A percentile compares a stretch with the other conserved stretches of the same genome.
Conservation (phyloP, 768 basidiomycete genomes). For the Suillus alpinus region DNA sequence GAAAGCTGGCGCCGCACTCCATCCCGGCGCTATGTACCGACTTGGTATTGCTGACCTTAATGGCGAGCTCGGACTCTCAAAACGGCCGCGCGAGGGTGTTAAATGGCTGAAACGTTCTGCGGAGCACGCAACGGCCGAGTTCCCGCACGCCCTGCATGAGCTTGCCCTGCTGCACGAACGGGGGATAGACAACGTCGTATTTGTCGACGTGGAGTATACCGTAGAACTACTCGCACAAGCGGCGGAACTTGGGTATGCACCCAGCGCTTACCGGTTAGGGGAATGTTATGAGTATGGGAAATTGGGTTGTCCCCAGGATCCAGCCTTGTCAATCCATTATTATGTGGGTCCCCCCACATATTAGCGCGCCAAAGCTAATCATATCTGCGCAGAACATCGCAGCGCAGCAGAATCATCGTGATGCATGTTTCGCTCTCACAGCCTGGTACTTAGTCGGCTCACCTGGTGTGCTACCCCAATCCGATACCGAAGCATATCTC, state of each 20-base stretch:
- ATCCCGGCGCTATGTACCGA: constrained; percentile 95
- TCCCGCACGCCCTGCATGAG: constrained; percentile 95
- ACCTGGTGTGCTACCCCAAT: constrained; percentile 95
- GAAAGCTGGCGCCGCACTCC: constrained; percentile 87
- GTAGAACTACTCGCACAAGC: constrained; percentile 93
- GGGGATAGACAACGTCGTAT: constrained; percentile 98
- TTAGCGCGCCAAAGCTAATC: neutral
- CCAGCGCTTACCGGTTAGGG: constrained; percentile 91
- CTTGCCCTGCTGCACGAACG: constrained; percentile 90
- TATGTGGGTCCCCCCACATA: constrained; percentile 69
- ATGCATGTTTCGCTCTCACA: constrained; percentile 96
- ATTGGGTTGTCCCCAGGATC: constrained; percentile 96
- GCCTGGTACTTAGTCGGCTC: constrained; percentile 99
- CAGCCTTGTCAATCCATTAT: constrained; percentile 97
- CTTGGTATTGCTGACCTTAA: constrained; percentile 96
- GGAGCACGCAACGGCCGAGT: constrained; percentile 91
- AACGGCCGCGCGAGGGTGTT: constrained; percentile 92
- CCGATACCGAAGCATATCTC: constrained; percentile 95
- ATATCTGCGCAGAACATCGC: constrained; percentile 77
- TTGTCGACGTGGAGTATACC: constrained; percentile 94
- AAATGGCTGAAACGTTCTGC: constrained; percentile 98
- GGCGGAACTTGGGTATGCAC: constrained; percentile 93
- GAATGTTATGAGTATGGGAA: constrained; percentile 99
- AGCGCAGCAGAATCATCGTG: constrained; percentile 94
- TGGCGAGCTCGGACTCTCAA: constrained; percentile 84